Percentiles rank a stretch among this genome's conserved stretches.
Conservation (phyloP, 2,329 filamentous ascomycete genomes). For the Endoconidiophora laricicola region DNA sequence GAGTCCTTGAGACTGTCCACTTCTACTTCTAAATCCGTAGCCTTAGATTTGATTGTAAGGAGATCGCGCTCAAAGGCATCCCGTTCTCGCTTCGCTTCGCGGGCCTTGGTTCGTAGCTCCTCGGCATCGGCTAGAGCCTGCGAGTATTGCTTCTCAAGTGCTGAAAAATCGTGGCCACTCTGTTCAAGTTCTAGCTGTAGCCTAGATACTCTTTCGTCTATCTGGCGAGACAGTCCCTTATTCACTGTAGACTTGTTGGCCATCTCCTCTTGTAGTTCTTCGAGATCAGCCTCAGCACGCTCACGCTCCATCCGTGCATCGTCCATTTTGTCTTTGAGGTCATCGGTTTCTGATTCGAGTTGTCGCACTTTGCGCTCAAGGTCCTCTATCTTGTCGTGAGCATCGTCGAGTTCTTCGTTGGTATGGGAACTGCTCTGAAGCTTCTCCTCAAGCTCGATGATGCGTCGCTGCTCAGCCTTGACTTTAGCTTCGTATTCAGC, state of each 20-base stretch:
- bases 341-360: conserved; percentile 36
- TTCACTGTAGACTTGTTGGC: conserved; percentile 63
- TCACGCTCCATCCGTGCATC: conserved; percentile 37
- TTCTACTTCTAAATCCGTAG: conserved; percentile 36
- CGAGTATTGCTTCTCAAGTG: conserved; percentile 34
- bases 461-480: conserved; percentile 35
- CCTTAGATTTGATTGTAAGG: conserved; percentile 24
- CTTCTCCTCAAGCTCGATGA: conserved; percentile 40
- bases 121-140: conserved; percentile 31
- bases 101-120: conserved; percentile 27
- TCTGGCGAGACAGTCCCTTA: conserved; percentile 56
- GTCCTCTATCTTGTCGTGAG: conserved; percentile 40
- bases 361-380: conserved; percentile 38
- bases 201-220: conserved; percentile 52
- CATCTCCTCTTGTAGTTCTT: conserved; percentile 60
- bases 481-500: conserved; percentile 42
- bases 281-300: conserved; percentile 40
- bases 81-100: conserved; percentile 27
- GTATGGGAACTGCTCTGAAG: conserved; percentile 15
- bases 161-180: conserved; percentile 30
- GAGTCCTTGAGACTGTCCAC: conserved; percentile 43
- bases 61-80: conserved; percentile 25
- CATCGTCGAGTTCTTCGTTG: conserved; percentile 36
- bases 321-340: conserved; percentile 36
- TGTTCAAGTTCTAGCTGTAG: conserved; percentile 50